phyloP scores from a whole-genome alignment of 75 land plant species.

The Cryptomeria japonica region DNA sequence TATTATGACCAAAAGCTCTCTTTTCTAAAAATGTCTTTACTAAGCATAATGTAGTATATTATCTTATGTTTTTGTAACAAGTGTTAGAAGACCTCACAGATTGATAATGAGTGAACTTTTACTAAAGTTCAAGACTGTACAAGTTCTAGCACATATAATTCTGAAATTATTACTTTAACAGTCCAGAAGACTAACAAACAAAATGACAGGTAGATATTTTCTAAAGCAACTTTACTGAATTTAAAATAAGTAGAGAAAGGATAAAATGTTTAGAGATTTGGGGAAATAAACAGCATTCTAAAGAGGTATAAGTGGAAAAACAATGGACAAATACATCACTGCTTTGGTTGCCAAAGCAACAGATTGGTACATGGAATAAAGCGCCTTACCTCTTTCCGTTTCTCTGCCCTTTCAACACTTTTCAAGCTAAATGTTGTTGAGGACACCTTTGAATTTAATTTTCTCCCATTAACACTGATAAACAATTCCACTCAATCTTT shows the following conservation, averaged over 20 bases:
- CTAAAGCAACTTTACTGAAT: background rate
- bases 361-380: background rate
- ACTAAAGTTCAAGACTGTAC: background rate
- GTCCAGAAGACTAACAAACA: background rate
- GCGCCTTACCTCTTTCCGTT: slow-evolving; percentile 71
- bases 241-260: background rate
- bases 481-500: background rate
- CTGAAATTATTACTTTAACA: background rate
- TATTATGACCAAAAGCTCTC: background rate
- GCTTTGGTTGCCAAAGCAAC: background rate
- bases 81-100: background rate
- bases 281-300: background rate
- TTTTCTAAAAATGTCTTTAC: background rate
- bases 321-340: background rate
- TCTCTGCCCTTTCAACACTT: slow-evolving; percentile 81
- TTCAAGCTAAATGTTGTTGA: slow-evolving; percentile 43
- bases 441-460: background rate
- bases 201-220: background rate
- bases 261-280: background rate
- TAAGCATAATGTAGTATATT: background rate
- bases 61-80: background rate
- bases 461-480: slow-evolving; percentile 4
- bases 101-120: background rate
- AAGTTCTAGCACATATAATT: background rate
- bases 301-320: background rate